Evolutionary conservation across 2,329 filamentous ascomycete species (phyloP), one percentile per base, ranked within the genome.

Genomic region (Aspergillus oerlinghausenensis): DNA sequence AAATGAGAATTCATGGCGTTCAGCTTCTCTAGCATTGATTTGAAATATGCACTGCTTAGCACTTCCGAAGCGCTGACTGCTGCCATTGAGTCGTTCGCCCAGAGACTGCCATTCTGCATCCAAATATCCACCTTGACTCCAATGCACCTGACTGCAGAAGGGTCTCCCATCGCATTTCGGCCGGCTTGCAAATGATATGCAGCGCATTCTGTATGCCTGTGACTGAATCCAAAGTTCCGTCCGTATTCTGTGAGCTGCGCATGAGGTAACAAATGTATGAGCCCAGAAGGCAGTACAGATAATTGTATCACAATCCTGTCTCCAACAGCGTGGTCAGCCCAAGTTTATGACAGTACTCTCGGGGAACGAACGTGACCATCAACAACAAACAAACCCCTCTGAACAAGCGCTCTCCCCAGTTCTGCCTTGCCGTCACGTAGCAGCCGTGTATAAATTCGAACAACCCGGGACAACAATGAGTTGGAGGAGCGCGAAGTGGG

Each of bases 401-500:
- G 6, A 69, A 53, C 0, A 67, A 42, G 17, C 50, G 55, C 38
- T 68, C 67, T 35, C 59, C 62, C 64, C 64, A 66, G 11, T 57
- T 61, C 32, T 52, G 61, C 47, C 55, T 60, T 1, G 60, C 38
- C 0, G 61, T 60, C 1, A 45, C 54, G 40, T 51, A 61, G 38
- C 58, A 64, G 51, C 61, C 57, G 4, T 56, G 40, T 5, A 70
- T 23, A 21, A 64, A 63, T 3, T 54, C 19, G 1, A 55, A 55
- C 47, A 71, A 21, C 2, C 65, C 67, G 1, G 71, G 70, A 51
- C 66, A 63, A 55, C 68, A 72, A 21, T 65, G 61, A 3, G 64
- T 65, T 25, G 70, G 70, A 61, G 70, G 59, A 1, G 67, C 67
- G 19, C 71, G 70, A 8, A 72, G 65, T 7, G 70, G 70, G 54